Evolutionary conservation across 192 early-diverging fungal genomes (phyloP).

Genomic region (Dimargaris xerosporica): DNA sequence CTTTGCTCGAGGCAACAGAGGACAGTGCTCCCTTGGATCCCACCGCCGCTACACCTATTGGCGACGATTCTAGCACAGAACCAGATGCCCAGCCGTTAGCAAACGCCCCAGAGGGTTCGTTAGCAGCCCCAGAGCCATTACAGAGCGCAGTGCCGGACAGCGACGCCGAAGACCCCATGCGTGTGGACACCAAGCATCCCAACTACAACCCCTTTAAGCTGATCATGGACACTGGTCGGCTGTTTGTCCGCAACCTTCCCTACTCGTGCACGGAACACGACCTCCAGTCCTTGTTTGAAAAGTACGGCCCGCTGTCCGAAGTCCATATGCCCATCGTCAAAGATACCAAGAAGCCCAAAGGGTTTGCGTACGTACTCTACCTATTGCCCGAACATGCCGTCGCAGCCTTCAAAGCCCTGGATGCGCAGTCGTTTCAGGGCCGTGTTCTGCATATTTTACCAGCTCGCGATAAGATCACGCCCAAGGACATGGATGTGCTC

Average conservation of each 20-base stretch:
- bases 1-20: too few relatives aligned
- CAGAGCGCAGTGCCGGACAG: too few relatives aligned
- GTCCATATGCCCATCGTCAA: conserved; percentile 88
- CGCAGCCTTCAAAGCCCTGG: conserved; percentile 65
- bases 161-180: too few relatives aligned
- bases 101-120: too few relatives aligned
- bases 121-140: too few relatives aligned
- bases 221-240: conserved; percentile 86
- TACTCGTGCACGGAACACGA: conserved; percentile 84
- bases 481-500: conserved; percentile 36
- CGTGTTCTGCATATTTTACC: conserved; percentile 79
- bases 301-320: conserved; percentile 83
- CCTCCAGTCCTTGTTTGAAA: conserved; percentile 60
- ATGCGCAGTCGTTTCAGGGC: conserved; percentile 81
- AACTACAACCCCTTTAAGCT: conserved; percentile 35
- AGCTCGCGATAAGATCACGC: conserved; percentile 67
- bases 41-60: too few relatives aligned
- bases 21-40: too few relatives aligned
- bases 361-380: conserved; percentile 81
- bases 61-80: too few relatives aligned
- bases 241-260: conserved; percentile 87
- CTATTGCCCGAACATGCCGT: conserved; percentile 87
- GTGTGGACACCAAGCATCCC: not conserved
- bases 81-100: too few relatives aligned
- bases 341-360: conserved; percentile 85